These are phyloP conservation scores for Hyaloperonospora brassicae DNA, from an alignment of 352 stramenopile species.

Conservation along the genomic window DNA sequence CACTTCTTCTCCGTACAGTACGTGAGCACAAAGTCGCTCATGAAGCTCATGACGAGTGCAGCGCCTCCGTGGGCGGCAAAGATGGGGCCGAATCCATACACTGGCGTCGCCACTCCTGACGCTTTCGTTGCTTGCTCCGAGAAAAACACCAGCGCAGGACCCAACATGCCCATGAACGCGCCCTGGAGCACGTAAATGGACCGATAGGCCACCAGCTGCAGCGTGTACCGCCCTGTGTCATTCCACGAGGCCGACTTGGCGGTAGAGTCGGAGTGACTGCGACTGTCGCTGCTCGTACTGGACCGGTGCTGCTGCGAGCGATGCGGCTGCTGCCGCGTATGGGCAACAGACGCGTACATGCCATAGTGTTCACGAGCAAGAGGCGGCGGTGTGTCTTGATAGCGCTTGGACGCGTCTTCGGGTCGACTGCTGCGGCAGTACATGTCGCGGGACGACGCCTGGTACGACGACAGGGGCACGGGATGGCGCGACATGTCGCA, in stretches of 20 bases:
- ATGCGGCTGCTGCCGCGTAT: conserved; percentile 19
- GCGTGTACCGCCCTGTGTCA: conserved; percentile 40
- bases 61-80: conserved; percentile 65
- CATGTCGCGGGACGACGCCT: conserved; percentile 10
- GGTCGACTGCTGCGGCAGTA: conserved; percentile 15
- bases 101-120: conserved; percentile 35
- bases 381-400: conserved; percentile 15
- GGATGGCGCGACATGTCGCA: conserved; percentile 21
- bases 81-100: conserved; percentile 63
- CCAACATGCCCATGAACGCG: conserved; percentile 56
- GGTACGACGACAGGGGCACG: conserved; percentile 15
- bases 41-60: conserved; percentile 66
- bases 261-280: conserved; percentile 14
- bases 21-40: conserved; percentile 70
- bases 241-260: conserved; percentile 21
- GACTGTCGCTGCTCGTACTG: conserved; percentile 21
- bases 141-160: conserved; percentile 58
- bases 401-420: conserved; percentile 16
- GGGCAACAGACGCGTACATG: conserved; percentile 15
- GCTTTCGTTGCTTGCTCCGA: conserved; percentile 37
- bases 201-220: conserved; percentile 60
- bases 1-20: conserved; percentile 56
- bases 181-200: conserved; percentile 64
- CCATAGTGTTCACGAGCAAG: conserved; percentile 13
- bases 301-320: conserved; percentile 26